Evolutionary conservation across 495 filamentous ascomycete genomes (phyloP).

Genomic region (Aspergillus coremiiformis): DNA sequence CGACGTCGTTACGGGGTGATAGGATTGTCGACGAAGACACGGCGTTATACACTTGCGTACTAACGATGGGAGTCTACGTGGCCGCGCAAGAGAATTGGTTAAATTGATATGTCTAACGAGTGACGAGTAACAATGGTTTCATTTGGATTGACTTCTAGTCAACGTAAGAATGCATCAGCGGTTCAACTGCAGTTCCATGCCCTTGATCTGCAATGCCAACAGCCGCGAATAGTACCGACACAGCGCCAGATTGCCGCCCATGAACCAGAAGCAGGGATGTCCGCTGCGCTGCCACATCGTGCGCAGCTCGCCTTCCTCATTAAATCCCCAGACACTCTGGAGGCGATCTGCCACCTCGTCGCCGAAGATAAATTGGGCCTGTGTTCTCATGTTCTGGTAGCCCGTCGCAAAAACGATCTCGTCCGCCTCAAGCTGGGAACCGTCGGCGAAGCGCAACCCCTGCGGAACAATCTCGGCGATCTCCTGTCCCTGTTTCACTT

Average conservation of each 20-base stretch:
- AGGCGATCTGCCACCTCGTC: slow-evolving; percentile 59
- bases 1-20: neutral
- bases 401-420: slow-evolving; percentile 81
- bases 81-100: slow-evolving; percentile 30
- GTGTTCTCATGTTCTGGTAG: slow-evolving; percentile 70
- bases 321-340: slow-evolving; percentile 68
- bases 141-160: neutral
- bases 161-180: neutral
- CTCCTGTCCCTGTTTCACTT: slow-evolving; percentile 64
- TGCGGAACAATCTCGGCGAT: slow-evolving; percentile 51
- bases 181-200: slow-evolving; percentile 43
- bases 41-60: slow-evolving; percentile 28
- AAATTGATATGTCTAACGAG: neutral
- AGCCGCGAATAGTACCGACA: slow-evolving; percentile 65
- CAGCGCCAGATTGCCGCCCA: slow-evolving; percentile 72
- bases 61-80: slow-evolving; percentile 32
- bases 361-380: slow-evolving; percentile 56
- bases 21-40: slow-evolving; percentile 15
- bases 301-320: slow-evolving; percentile 67
- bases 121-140: neutral
- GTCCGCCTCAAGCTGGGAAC: slow-evolving; percentile 61
- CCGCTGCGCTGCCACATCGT: slow-evolving; percentile 65
- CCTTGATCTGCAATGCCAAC: slow-evolving; percentile 73
- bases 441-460: slow-evolving; percentile 61
- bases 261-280: slow-evolving; percentile 75